phyloP scores from a whole-genome alignment of 768 basidiomycete genomes.

The Hygrophorus pudorinus region DNA sequence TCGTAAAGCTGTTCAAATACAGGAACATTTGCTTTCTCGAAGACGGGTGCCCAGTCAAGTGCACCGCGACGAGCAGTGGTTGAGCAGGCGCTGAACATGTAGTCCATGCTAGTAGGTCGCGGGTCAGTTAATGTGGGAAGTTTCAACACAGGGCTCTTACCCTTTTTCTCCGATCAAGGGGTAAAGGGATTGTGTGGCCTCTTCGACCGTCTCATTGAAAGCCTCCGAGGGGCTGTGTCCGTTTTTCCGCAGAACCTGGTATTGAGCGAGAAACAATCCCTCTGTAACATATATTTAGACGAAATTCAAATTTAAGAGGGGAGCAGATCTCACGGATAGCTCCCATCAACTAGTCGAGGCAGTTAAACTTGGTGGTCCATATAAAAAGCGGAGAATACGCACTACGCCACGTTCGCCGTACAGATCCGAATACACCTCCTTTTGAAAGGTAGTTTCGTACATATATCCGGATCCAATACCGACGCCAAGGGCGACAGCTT shows the following conservation, averaged over 20 bases:
- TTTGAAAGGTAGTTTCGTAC: constrained; percentile 99
- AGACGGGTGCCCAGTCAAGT: constrained; percentile 97
- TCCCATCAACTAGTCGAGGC: constrained; percentile 72
- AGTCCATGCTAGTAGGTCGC: constrained; percentile 71
- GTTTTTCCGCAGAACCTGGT: constrained; percentile 93
- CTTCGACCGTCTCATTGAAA: constrained; percentile 99
- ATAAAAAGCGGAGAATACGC: constrained; percentile 25
- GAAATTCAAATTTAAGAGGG: not conserved
- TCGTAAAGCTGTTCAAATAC: constrained; percentile 93
- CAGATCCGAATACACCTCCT: constrained; percentile 98
- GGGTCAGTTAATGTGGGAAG: not conserved
- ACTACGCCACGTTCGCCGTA: constrained; percentile 99
- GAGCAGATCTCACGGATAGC: constrained; percentile 61
- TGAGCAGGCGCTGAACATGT: constrained; percentile 99
- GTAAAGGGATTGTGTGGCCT: constrained; percentile 98
- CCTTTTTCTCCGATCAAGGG: constrained; percentile 94
- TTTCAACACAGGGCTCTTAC: constrained; percentile 29
- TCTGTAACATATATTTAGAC: constrained; percentile 32
- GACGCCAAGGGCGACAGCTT: constrained; percentile 90
- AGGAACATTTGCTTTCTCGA: constrained; percentile 89
- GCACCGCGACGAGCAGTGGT: constrained; percentile 98
- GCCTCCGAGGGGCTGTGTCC: constrained; percentile 97
- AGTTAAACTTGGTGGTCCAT: constrained; percentile 7
- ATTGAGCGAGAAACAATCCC: constrained; percentile 98
- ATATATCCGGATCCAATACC: constrained; percentile 94